A percentile compares a stretch with the other conserved stretches of the same genome.
Conservation (phyloP, 2,329 filamentous ascomycete species). For the Penicillium capsulatum region DNA sequence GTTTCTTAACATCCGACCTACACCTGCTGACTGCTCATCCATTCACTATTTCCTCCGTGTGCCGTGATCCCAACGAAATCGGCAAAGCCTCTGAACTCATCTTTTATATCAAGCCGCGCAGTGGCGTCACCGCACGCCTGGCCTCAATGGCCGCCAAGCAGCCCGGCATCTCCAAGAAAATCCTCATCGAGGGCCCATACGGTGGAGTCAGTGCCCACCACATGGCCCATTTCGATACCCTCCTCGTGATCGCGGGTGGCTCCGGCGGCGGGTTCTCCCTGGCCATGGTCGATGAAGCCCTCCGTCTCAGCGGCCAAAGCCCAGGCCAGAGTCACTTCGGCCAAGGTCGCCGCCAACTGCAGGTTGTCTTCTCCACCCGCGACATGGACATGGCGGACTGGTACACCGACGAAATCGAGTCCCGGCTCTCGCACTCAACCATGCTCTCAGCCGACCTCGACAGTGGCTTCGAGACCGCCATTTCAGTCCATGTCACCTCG, state of each 20-base stretch:
- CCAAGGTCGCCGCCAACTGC: conserved; percentile 11
- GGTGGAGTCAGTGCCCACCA: conserved; percentile 45
- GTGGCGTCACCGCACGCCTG: conserved; percentile 49
- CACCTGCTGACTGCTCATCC: conserved; percentile 49
- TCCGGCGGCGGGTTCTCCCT: conserved; percentile 54
- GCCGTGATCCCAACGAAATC: conserved; percentile 20
- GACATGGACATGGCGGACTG: conserved; percentile 21
- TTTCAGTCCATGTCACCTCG: conserved; percentile 24
- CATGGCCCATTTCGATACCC: conserved; percentile 40
- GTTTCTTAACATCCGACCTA: conserved; percentile 44
- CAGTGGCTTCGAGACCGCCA: conserved; percentile 18
- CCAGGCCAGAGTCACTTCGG: neutral
- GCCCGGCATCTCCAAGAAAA: conserved; percentile 40
- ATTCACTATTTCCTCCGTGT: conserved; percentile 53
- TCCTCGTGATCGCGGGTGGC: conserved; percentile 53
- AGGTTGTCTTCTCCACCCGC: conserved; percentile 23
- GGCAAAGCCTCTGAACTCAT: conserved; percentile 39
- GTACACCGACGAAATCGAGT: conserved; percentile 22
- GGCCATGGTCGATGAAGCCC: conserved; percentile 47
- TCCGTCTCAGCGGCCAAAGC: conserved; percentile 15
- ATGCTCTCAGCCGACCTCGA: conserved; percentile 9
- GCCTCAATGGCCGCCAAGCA: conserved; percentile 35
- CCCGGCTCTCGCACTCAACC: conserved; percentile 18
- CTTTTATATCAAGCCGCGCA: conserved; percentile 51
- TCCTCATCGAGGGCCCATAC: conserved; percentile 56